Conservation (phyloP, 2,329 filamentous ascomycete species). For the Venturia nashicola region DNA sequence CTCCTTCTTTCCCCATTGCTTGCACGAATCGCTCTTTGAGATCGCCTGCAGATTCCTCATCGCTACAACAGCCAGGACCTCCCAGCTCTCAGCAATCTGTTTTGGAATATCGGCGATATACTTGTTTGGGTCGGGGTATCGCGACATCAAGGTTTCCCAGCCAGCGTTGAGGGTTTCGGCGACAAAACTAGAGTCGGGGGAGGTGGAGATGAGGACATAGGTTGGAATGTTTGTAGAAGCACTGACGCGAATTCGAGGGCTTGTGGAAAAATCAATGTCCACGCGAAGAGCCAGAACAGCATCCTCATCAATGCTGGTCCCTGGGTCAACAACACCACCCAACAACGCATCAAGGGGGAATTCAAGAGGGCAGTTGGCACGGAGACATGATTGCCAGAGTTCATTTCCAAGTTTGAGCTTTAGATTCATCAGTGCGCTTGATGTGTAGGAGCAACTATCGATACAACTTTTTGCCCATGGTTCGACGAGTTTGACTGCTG, state of each 20-base stretch:
- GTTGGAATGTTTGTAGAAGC: background rate
- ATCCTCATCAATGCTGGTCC: background rate
- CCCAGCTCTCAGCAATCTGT: background rate
- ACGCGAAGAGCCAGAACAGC: background rate
- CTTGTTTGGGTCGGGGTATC: background rate
- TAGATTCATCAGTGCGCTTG: background rate
- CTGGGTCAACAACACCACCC: background rate
- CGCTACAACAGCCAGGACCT: background rate
- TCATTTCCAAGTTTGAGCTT: background rate
- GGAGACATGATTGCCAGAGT: background rate
- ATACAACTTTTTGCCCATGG: background rate
- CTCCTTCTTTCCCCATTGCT: background rate
- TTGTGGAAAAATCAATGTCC: background rate
- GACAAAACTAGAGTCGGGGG: background rate
- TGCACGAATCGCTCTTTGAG: background rate
- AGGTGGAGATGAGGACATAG: background rate
- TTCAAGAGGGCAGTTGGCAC: background rate
- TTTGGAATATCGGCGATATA: background rate
- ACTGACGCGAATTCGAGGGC: background rate
- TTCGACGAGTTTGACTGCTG: background rate
- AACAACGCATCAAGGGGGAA: constrained; percentile 1
- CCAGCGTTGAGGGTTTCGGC: background rate
- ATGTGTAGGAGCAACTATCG: background rate
- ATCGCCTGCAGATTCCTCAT: background rate
- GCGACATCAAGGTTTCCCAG: background rate